Conservation (phyloP, 129 eudicot genomes). For the Scalesia atractyloides region DNA sequence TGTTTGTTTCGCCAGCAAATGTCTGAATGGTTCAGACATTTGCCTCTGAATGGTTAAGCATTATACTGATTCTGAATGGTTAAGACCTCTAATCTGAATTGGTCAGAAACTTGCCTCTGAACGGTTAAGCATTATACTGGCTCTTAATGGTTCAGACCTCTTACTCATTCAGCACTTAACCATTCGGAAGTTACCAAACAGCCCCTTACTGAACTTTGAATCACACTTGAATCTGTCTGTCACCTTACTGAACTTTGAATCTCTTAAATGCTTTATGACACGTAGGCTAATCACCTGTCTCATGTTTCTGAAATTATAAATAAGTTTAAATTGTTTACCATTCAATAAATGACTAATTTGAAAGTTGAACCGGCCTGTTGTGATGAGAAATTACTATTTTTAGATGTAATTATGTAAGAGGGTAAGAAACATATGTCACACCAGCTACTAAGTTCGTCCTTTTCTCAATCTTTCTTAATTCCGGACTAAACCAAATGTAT, state of each 20-base stretch:
- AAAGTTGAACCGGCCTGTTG: neutral
- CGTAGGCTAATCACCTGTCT: slow-evolving; percentile 6
- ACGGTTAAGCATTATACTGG: no score
- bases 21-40: no score
- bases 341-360: slow-evolving; percentile 8
- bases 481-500: neutral
- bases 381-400: slow-evolving; percentile 2
- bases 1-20: no score
- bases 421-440: neutral
- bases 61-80: no score
- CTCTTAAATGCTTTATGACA: neutral
- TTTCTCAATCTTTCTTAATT: neutral
- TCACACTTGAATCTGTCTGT: slow-evolving; percentile 1
- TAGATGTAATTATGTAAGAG: neutral
- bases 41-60: no score
- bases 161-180: no score
- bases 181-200: no score
- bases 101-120: no score
- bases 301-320: neutral
- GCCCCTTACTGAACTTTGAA: no score
- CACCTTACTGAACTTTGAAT: neutral
- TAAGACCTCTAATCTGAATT: no score
- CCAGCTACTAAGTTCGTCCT: slow-evolving; percentile 16
- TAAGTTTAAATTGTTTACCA: neutral
- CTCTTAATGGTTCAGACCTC: no score